These are phyloP conservation scores for Rhizopus sp. DNA, from an alignment of 371 early-diverging fungal genomes.

Conservation along the genomic window DNA sequence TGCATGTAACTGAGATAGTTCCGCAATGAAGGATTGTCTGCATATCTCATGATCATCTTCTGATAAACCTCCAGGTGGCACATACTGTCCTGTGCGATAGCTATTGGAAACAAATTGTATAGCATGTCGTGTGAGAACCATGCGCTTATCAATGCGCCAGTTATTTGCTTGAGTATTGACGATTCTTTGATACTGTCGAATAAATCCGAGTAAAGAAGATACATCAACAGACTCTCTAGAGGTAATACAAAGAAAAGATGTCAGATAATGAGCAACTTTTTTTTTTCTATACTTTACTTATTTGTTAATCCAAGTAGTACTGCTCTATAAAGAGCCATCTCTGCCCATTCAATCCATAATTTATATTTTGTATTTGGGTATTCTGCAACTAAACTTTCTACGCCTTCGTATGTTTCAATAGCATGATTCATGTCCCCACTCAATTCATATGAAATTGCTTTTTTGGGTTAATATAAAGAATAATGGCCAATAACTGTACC, in stretches of 20 bases:
- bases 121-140: conserved; percentile 44
- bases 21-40: conserved; percentile 27
- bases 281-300: conserved; percentile 36
- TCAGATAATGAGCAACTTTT: background rate
- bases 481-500: conserved; percentile 28
- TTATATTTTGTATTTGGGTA: conserved; percentile 38
- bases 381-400: conserved; percentile 39
- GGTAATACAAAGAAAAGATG: conserved; percentile 9
- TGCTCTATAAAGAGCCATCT: conserved; percentile 71
- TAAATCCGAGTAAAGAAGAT: conserved; percentile 39
- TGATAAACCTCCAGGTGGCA: conserved; percentile 13
- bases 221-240: background rate
- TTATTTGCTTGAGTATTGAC: conserved; percentile 39
- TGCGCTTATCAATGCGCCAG: conserved; percentile 54
- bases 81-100: conserved; percentile 36
- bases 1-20: conserved; percentile 33
- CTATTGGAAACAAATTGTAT: conserved; percentile 27
- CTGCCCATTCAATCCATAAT: conserved; percentile 66
- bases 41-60: conserved; percentile 6
- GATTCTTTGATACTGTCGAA: conserved; percentile 57
- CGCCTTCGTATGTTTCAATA: conserved; percentile 53
- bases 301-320: conserved; percentile 55
- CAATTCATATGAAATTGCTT: conserved; percentile 58
- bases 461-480: background rate
- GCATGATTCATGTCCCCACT: conserved; percentile 48